Evolutionary conservation across 257 asterid genomes (phyloP).

Genomic region (Hygrophila difformis): DNA sequence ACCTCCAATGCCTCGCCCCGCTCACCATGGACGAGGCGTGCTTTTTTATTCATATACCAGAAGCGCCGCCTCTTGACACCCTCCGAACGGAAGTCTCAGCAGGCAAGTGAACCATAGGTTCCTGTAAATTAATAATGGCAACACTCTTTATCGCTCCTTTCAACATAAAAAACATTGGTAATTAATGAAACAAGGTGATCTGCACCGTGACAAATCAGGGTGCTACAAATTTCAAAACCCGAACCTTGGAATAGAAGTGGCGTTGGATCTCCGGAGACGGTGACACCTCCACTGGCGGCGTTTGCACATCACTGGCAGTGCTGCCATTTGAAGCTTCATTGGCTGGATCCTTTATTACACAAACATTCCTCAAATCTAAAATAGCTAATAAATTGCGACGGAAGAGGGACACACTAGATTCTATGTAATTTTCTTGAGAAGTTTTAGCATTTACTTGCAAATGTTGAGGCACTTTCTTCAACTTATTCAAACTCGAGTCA

Average conservation of each 20-base stretch:
- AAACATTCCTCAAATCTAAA: constrained; percentile 18
- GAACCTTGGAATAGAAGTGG: constrained; percentile 26
- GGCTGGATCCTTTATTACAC: constrained; percentile 17
- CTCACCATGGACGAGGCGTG: too few relatives aligned
- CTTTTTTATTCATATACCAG: too few relatives aligned
- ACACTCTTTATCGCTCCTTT: constrained; percentile 5
- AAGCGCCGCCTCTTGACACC: too few relatives aligned
- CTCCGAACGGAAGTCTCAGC: constrained; percentile 55
- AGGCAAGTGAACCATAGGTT: constrained; percentile 44
- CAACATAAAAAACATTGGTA: constrained; percentile 17
- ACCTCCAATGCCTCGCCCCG: too few relatives aligned
- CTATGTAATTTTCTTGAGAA: constrained; percentile 19
- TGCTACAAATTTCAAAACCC: constrained; percentile 27
- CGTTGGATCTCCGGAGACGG: constrained; percentile 74
- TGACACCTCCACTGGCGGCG: constrained; percentile 85
- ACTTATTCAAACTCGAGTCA: constrained; percentile 24
- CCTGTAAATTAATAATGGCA: constrained; percentile 19
- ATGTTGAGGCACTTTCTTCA: constrained; percentile 16
- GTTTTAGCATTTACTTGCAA: constrained; percentile 18
- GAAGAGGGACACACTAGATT: constrained; percentile 21
- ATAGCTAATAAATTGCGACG: constrained; percentile 13
- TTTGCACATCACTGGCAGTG: constrained; percentile 26
- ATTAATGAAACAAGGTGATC: constrained; percentile 75
- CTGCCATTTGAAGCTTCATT: constrained; percentile 3
- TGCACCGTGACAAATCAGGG: constrained; percentile 74